Percentiles rank a stretch among this genome's conserved stretches.
phyloP scores from a whole-genome alignment of 306 rosid species.

The apple (Malus domestica) region ASM211411v1 NC_041792.1:8833501-8834000 shows the following conservation, averaged over 20 bases:
- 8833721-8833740: slow-evolving; percentile 45
- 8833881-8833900: slow-evolving; percentile 31
- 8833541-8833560: slow-evolving; percentile 34
- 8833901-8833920: slow-evolving; percentile 48
- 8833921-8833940: slow-evolving; percentile 69
- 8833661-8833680: slow-evolving; percentile 20
- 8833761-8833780: slow-evolving; percentile 51
- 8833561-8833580: slow-evolving; percentile 65
- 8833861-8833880: slow-evolving; percentile 33
- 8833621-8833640: slow-evolving; percentile 25
- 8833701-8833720: slow-evolving; percentile 61
- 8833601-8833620: slow-evolving; percentile 38
- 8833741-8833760: slow-evolving; percentile 52
- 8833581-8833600: slow-evolving; percentile 43
- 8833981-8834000: neutral
- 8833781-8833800: slow-evolving; percentile 62
- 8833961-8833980: neutral
- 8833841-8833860: slow-evolving; percentile 40
- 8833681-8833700: slow-evolving; percentile 19
- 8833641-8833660: slow-evolving; percentile 19
- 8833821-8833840: slow-evolving; percentile 37
- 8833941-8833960: slow-evolving; percentile 63
- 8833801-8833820: slow-evolving; percentile 73
- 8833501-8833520: neutral
- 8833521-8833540: slow-evolving; percentile 3